Evolutionary conservation across 257 asterid genomes (phyloP).

Genomic region (Nicotiana attenuata): DNA sequence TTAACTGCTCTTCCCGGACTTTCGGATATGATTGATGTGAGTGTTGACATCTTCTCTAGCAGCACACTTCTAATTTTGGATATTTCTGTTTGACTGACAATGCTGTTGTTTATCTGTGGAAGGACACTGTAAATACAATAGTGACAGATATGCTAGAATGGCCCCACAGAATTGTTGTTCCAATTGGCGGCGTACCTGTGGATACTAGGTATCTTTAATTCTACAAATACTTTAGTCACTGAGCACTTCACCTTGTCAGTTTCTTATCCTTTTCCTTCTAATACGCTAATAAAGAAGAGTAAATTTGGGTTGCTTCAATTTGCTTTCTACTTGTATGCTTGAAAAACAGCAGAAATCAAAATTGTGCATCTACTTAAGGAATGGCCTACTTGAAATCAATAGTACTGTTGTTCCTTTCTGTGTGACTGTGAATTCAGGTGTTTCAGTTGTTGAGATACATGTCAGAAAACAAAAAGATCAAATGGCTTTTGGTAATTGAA

Average conservation of each 20-base stretch:
- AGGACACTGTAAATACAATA: constrained; percentile 89
- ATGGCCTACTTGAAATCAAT: constrained; percentile 1
- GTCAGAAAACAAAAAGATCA: not conserved
- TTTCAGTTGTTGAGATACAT: not conserved
- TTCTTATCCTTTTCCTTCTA: not conserved
- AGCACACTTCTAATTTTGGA: not conserved
- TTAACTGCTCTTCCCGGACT: constrained; percentile 92
- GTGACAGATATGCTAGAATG: constrained; percentile 91
- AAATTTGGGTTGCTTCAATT: not conserved
- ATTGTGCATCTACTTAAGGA: not conserved
- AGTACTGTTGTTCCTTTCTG: not conserved
- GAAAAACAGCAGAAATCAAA: not conserved
- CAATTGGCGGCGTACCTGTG: constrained; percentile 80
- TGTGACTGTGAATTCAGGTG: constrained; percentile 6
- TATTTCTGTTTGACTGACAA: constrained; percentile 21
- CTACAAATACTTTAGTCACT: constrained; percentile 1
- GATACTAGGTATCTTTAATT: constrained; percentile 60
- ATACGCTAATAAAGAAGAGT: not conserved
- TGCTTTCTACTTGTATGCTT: not conserved
- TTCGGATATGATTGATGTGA: constrained; percentile 95
- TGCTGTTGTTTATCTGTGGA: constrained; percentile 14
- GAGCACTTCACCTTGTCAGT: not conserved
- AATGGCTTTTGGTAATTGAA: constrained; percentile 4
- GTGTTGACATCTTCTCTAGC: constrained; percentile 23
- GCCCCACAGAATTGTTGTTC: constrained; percentile 99